phyloP scores from a whole-genome alignment of 2,329 filamentous ascomycete genomes.

The Exophiala aquamarina region DNA sequence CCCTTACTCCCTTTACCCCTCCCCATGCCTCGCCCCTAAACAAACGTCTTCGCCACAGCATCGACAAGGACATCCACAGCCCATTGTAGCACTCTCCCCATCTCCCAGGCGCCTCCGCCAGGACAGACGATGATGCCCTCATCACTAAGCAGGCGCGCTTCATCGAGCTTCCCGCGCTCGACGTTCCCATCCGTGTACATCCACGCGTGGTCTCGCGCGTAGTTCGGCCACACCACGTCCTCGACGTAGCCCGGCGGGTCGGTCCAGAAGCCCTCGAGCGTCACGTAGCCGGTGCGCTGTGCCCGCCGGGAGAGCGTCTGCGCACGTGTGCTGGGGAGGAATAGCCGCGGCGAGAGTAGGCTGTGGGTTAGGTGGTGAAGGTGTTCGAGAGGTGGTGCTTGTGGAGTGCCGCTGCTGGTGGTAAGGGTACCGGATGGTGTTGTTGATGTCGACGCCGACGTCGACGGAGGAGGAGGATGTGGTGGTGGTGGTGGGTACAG shows the following conservation, averaged over 20 bases:
- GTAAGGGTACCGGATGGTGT: not conserved
- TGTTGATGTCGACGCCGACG: conserved; percentile 8
- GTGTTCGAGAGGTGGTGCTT: not conserved
- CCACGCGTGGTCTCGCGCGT: conserved; percentile 76
- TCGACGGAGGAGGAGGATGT: conserved; percentile 27
- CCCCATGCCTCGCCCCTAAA: not conserved
- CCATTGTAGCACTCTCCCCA: conserved; percentile 67
- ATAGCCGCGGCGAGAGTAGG: conserved; percentile 72
- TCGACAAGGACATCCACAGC: conserved; percentile 63
- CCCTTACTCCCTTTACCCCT: too few species aligned
- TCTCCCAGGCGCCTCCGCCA: conserved; percentile 54
- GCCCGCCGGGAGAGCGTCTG: conserved; percentile 42
- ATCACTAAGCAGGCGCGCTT: conserved; percentile 18
- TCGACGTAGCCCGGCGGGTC: conserved; percentile 95
- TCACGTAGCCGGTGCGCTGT: conserved; percentile 47
- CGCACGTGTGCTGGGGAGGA: conserved; percentile 68
- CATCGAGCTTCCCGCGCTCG: conserved; percentile 41
- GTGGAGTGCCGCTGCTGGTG: too few species aligned
- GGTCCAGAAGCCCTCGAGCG: conserved; percentile 81
- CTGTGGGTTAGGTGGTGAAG: conserved; percentile 30
- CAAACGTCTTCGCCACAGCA: conserved; percentile 27
- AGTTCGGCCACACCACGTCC: conserved; percentile 93
- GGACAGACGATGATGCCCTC: conserved; percentile 34
- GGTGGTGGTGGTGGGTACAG: conserved; percentile 61
- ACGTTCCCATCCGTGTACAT: conserved; percentile 46